Base-by-base conservation (phyloP, 164 flowering plant genomes). In the Stephania yunnanensis region DNA sequence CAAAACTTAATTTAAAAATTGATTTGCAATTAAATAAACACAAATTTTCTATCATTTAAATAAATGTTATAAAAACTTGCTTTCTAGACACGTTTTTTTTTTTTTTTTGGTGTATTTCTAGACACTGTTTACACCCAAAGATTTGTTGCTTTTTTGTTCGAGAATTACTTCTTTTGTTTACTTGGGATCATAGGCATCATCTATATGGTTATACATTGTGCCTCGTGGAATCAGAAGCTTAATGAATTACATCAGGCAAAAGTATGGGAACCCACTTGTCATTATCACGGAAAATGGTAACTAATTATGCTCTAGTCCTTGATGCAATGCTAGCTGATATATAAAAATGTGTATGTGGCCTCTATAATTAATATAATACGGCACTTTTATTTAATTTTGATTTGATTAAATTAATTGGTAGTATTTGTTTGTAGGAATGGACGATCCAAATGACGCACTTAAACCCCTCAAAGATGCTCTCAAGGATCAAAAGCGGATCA, bases 281-380 rank as follows among this genome's bases (percentile, higher is more conserved):
- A 76, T 91, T 42, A 91, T 95, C 81, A 93, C 99, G 25, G 98
- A 95, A 85, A 92, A 92, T 81, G 97, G 97, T 92, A 85, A 73
- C 29, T 7, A n/a, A 61, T 44, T 4, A 17, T 12, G 36, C 31
- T 17, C 48, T 69, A 72, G 6, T 10, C 52, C 48, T 10, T 29
- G 13, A 48, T 1, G 13, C 42, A 36, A 36, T 36, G 42, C 42
- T 36, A 4, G 42, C 42, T 36, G 42, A 36, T 36, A 36, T 36
- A 36, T 36, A n/a, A 45, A 17, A 20, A 69, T 69, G 8, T 44
- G 46, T 69, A 36, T 44, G 6, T 44, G 30, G 11, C 45, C 46
- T 31, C 9, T 17, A 48, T 22, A 50, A 31, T 10, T 22, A 50
- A 31, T 10, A 7, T 42, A 45, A 7, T 42, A 45, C 19, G 20